Evolutionary conservation across 106 monocot species (phyloP).

Genomic region (Hemerocallis citrina): DNA sequence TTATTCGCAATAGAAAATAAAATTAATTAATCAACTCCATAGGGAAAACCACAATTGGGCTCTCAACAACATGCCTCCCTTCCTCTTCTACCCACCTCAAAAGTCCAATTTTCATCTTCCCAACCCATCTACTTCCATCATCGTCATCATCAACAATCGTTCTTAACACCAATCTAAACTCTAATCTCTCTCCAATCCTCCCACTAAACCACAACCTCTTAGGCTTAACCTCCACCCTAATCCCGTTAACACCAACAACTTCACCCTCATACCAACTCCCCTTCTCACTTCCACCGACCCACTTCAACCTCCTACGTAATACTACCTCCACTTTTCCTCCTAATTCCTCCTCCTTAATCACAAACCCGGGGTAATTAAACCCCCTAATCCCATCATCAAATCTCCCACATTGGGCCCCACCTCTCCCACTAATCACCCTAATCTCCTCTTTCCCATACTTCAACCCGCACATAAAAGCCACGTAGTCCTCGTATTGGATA

Average conservation of each 20-base stretch:
- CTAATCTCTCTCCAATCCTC: not conserved
- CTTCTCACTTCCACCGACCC: not conserved
- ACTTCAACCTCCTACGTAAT: not conserved
- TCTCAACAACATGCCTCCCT: not conserved
- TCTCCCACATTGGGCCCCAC: not conserved
- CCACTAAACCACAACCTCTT: constrained; percentile 2
- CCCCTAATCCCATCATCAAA: not conserved
- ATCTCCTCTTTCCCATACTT: not conserved
- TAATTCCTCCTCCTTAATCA: not conserved
- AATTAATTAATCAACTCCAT: not conserved
- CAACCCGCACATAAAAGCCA: not conserved
- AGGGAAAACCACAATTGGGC: not conserved
- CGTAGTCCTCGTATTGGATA: not conserved
- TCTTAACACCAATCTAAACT: not conserved
- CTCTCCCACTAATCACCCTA: not conserved
- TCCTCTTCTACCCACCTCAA: not conserved
- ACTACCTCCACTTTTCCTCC: not conserved
- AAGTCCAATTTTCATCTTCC: not conserved
- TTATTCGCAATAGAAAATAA: too few relatives aligned
- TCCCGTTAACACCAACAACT: not conserved
- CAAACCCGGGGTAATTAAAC: constrained; percentile 2
- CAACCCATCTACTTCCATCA: not conserved
- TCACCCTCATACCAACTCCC: not conserved
- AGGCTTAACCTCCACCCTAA: not conserved
- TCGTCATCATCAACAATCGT: too few relatives aligned